phyloP scores from a whole-genome alignment of 768 basidiomycete species.

The Leccinum truebloodii region DNA sequence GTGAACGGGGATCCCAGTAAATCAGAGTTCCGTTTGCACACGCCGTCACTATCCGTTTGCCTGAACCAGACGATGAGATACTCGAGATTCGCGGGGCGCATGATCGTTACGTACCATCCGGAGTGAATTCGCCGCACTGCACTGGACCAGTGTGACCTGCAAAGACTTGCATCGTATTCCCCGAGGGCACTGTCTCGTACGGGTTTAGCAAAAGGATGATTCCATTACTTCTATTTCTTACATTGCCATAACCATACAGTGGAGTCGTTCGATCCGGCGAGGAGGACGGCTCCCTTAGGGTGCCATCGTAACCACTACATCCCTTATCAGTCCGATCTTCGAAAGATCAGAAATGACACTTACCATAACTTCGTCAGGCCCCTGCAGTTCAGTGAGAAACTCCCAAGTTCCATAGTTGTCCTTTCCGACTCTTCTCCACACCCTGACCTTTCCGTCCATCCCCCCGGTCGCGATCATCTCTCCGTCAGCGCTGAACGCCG shows the following conservation, averaged over 20 bases:
- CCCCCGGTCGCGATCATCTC: constrained; percentile 95
- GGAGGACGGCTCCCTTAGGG: constrained; percentile 84
- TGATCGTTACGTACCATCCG: constrained; percentile 61
- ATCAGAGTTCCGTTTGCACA: constrained; percentile 81
- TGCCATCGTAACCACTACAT: constrained; percentile 94
- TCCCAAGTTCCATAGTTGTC: constrained; percentile 85
- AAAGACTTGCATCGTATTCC: constrained; percentile 94
- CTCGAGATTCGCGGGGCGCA: background rate
- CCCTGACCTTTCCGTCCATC: constrained; percentile 93
- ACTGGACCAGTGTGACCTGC: constrained; percentile 85
- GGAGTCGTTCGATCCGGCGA: constrained; percentile 91
- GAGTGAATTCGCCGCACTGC: constrained; percentile 88
- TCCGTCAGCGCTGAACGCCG: constrained; percentile 84
- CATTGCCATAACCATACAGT: constrained; percentile 98
- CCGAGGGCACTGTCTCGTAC: constrained; percentile 75
- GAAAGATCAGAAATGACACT: constrained; percentile 28
- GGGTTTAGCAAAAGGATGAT: constrained; percentile 1
- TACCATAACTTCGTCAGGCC: constrained; percentile 95
- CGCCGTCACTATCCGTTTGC: constrained; percentile 87
- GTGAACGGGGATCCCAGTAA: constrained; percentile 87
- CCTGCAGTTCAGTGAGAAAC: constrained; percentile 89
- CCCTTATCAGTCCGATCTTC: constrained; percentile 7
- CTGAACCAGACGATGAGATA: constrained; percentile 36
- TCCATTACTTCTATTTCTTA: constrained; percentile 39
- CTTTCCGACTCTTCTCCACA: constrained; percentile 86